Conservation (phyloP, 768 basidiomycete species). For the Hygrophorus pudorinus region DNA sequence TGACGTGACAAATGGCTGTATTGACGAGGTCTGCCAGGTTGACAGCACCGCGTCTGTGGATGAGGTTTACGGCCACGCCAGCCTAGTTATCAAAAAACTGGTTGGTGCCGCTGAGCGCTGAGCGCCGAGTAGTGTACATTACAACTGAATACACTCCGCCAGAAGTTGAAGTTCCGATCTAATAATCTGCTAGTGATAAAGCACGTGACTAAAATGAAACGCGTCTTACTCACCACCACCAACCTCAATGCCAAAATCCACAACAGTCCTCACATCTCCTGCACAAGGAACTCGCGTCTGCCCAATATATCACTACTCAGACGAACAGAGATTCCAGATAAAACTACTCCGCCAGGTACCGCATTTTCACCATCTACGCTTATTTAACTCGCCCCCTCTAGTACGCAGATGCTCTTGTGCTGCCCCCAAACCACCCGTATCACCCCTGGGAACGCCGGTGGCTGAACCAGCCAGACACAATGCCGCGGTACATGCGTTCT, state of each 20-base stretch:
- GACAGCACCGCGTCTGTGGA: slow-evolving; percentile 62
- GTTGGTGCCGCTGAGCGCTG: too few species aligned
- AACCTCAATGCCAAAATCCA: slow-evolving; percentile 16
- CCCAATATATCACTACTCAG: slow-evolving; percentile 51
- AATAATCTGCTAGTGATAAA: too few species aligned
- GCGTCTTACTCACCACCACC: too few species aligned
- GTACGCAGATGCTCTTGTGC: slow-evolving; percentile 56
- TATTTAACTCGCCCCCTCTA: slow-evolving; percentile 17
- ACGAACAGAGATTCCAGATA: slow-evolving; percentile 52
- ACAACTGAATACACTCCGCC: too few species aligned
- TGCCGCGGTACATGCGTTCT: slow-evolving; percentile 74
- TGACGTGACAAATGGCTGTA: background rate
- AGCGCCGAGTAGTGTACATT: too few species aligned
- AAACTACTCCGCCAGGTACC: slow-evolving; percentile 52
- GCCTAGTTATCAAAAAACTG: slow-evolving; percentile 33
- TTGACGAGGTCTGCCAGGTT: slow-evolving; percentile 32
- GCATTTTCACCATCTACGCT: background rate
- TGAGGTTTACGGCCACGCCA: slow-evolving; percentile 57
- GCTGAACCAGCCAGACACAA: slow-evolving; percentile 57
- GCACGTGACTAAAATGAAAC: too few species aligned
- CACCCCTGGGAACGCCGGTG: slow-evolving; percentile 70
- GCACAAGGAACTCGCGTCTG: slow-evolving; percentile 39
- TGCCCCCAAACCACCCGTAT: slow-evolving; percentile 65
- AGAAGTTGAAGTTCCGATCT: too few species aligned
- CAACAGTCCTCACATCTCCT: slow-evolving; percentile 45